Evolutionary conservation across 805 yeast species (phyloP), one percentile per base, ranked within the genome.

Genomic region (Wickerhamomyces hampshirensis): DNA sequence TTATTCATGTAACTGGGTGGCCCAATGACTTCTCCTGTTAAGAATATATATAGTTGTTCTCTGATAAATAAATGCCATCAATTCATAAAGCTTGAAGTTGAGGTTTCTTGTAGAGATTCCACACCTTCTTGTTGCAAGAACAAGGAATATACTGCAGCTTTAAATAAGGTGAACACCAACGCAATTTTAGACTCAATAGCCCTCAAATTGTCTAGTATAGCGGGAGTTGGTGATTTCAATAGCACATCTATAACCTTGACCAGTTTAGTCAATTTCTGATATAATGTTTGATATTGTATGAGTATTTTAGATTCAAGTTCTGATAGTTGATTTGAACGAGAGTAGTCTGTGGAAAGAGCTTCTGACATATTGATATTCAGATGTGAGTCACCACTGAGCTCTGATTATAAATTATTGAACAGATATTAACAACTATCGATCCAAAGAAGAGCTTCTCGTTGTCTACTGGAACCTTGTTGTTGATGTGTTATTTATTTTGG

Each of bases 71-170:
- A 18, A 30, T 11, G 6, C 26, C 18, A 30, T 28, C 10, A 23
- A 8, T 11, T 18, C 4, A 26, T 30, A 27, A 49, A 46, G 30
- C 50, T 47, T 24, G 50, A 40, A 6, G 51, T 48, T 21, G 52
- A 46, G 28, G 46, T 55, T 23, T 44, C 47, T 23, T 43, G 36
- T n/a, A 40, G 44, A 4, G 33, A 24, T 19, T 45, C 50, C 6
- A 34, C 39, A 9, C 50, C 50, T 42, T 66, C 75, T 43, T 69
- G 69, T 46, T 77, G 80, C 27, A 77, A 52, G 38, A 77, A 72
- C 34, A 81, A 60, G 13, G 80, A 73, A 51, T 82, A 82, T 4
- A 82, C 85, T 4, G 87, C 81, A 5, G 84, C 80, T 45, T 80
- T 77, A 57, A 82, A 70, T 29, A 79, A 55, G 1, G 87, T 80